Base-by-base conservation (phyloP, 768 basidiomycete species). In the Boletus patriciae region DNA sequence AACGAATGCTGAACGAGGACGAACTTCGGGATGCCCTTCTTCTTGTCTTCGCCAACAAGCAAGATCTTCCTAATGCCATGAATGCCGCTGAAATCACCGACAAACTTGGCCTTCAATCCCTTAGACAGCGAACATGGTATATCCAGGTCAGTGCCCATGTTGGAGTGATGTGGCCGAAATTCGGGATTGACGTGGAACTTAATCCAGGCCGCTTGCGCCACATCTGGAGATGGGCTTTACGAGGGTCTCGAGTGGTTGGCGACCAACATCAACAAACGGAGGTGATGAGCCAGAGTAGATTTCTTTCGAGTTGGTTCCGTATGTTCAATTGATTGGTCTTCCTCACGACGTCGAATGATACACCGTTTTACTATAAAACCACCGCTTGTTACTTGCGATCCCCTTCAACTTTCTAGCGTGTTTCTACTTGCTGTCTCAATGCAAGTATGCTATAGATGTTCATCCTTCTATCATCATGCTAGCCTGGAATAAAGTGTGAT, bases 11-110 rank as follows among this genome's bases (percentile, higher is more conserved):
- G 74, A 98, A 97, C 76, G 97, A 99, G 76, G 97, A 98, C 71
- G 97, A 99, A 78, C 90, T 99, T 66, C 92, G 95, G 62, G 94
- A 98, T 75, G 96, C 96, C 50, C 90, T 98, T 68, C 89, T 99
- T 65, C 86, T 99, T 63, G 97, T 99, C 70, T 98, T 98, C 68
- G 96, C 97, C 75, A 99, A 99, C 87, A 99, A 99, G 81, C 97
- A 99, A 78, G 97, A 99, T 86, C 78, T 99, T 71, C 97, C 97
- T 63, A 98, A 99, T 73, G 97, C 96, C 63, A 98, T 98, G 95
- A 96, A 94, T 72, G 96, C 96, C 41, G 91, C 95, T 62, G 97
- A 99, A 77, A 97, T 99, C 70, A 98, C 97, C 57, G 97, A 99
- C 78, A 98, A 98, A 77, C 93, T 99, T 66, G 96, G 97, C 60